Evolutionary conservation across 75 land plant genomes (phyloP).

Genomic region (Isoetes taiwanensis): DNA sequence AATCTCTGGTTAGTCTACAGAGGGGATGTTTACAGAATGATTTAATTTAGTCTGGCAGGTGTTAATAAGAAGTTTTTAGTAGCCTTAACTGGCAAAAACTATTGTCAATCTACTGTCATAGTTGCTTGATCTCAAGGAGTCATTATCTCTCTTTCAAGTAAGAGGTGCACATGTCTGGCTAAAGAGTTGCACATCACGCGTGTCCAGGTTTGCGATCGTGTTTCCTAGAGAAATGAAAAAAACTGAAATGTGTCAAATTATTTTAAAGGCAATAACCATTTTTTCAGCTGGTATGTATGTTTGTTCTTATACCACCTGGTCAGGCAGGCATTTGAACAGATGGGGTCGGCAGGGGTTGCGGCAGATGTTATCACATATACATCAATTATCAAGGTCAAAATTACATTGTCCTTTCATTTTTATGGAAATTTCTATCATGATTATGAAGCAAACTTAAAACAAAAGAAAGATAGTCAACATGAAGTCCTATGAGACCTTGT

Average conservation of each 20-base stretch:
- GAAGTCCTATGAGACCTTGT: too few species aligned
- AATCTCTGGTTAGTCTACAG: too few species aligned
- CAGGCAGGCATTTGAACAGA: conserved; percentile 37
- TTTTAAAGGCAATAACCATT: too few species aligned
- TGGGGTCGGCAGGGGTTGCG: conserved; percentile 37
- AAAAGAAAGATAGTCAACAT: background rate
- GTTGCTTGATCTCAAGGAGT: background rate
- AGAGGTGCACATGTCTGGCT: background rate
- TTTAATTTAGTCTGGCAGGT: background rate
- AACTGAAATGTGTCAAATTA: too few species aligned
- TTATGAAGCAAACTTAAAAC: background rate
- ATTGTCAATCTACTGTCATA: background rate
- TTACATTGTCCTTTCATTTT: background rate
- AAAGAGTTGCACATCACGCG: background rate
- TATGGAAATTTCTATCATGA: background rate
- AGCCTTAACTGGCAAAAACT: background rate
- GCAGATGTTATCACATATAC: conserved; percentile 72
- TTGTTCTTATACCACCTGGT: background rate
- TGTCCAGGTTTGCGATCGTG: background rate
- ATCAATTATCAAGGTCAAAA: conserved; percentile 49
- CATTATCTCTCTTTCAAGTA: background rate
- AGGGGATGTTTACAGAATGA: too few species aligned
- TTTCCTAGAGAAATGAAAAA: too few species aligned
- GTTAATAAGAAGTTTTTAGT: background rate
- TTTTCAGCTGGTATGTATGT: background rate